Evolutionary conservation across 768 basidiomycete genomes (phyloP).

Genomic region (Phanerochaete sordida): DNA sequence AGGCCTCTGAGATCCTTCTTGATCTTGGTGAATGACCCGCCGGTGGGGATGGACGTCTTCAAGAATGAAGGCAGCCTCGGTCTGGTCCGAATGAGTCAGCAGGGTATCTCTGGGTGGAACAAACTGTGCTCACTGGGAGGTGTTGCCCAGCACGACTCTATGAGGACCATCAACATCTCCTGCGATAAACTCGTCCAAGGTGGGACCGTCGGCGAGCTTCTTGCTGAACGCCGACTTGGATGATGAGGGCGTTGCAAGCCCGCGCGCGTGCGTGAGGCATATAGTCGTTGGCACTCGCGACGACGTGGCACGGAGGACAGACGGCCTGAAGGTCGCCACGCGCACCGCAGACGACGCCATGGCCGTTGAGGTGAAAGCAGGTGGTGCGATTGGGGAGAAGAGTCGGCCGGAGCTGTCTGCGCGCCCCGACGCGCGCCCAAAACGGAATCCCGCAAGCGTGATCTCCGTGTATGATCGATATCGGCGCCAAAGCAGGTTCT

Average conservation of each 20-base stretch:
- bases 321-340: neutral
- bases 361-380: neutral
- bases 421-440: neutral
- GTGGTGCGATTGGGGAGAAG: neutral
- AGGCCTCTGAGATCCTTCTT: slow-evolving; percentile 94
- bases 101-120: neutral
- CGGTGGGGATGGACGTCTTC: slow-evolving; percentile 90
- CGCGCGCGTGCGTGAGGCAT: slow-evolving; percentile 29
- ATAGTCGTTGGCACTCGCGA: neutral
- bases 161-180: slow-evolving; percentile 42
- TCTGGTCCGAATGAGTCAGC: slow-evolving; percentile 34
- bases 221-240: slow-evolving; percentile 46
- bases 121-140: slow-evolving; percentile 50
- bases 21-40: slow-evolving; percentile 84
- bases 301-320: slow-evolving; percentile 4
- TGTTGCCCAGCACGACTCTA: slow-evolving; percentile 69
- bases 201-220: slow-evolving; percentile 61
- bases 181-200: slow-evolving; percentile 80
- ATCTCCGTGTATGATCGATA: neutral
- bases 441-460: neutral
- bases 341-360: neutral
- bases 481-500: neutral
- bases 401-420: neutral
- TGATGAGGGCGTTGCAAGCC: slow-evolving; percentile 45
- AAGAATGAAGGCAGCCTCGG: slow-evolving; percentile 84